Evolutionary conservation across 148 eudicot genomes (phyloP).

Genomic region (Spergularia bocconei): DNA sequence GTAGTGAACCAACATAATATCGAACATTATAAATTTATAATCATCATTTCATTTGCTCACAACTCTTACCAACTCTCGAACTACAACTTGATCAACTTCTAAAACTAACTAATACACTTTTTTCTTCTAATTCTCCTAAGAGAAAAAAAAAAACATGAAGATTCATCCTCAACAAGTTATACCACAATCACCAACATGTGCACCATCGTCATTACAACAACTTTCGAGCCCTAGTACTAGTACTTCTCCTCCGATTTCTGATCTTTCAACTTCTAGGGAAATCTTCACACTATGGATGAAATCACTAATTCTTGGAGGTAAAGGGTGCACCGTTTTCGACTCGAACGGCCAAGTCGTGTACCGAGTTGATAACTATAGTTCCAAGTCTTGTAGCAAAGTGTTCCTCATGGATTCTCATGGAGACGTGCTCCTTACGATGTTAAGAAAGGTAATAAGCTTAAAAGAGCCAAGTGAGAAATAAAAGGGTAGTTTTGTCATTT

Average conservation of each 20-base stretch:
- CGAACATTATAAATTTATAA: neutral
- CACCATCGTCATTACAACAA: neutral
- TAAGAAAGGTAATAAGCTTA: constrained; percentile 35
- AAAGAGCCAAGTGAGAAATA: neutral
- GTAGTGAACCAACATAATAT: neutral
- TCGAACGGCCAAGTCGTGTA: constrained; percentile 42
- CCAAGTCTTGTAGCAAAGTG: constrained; percentile 32
- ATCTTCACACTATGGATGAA: constrained; percentile 51
- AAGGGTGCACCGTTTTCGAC: constrained; percentile 50
- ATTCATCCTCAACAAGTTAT: constrained; percentile 37
- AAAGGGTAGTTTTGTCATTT: constrained; percentile 12
- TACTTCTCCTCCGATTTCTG: neutral
- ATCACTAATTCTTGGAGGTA: constrained; percentile 43
- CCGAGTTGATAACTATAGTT: constrained; percentile 45
- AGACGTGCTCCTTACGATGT: constrained; percentile 38
- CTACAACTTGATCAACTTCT: constrained; percentile 12
- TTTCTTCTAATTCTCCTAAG: neutral
- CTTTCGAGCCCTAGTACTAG: neutral
- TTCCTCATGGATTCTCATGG: constrained; percentile 49
- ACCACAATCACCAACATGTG: constrained; percentile 9
- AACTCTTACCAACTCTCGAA: constrained; percentile 4
- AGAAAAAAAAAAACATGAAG: constrained; percentile 17
- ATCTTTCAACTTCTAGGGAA: constrained; percentile 15
- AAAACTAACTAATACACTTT: neutral
- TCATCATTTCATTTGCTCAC: neutral